Evolutionary conservation across 345 rosid genomes (phyloP).

Genomic region (Mangifera indica): DNA sequence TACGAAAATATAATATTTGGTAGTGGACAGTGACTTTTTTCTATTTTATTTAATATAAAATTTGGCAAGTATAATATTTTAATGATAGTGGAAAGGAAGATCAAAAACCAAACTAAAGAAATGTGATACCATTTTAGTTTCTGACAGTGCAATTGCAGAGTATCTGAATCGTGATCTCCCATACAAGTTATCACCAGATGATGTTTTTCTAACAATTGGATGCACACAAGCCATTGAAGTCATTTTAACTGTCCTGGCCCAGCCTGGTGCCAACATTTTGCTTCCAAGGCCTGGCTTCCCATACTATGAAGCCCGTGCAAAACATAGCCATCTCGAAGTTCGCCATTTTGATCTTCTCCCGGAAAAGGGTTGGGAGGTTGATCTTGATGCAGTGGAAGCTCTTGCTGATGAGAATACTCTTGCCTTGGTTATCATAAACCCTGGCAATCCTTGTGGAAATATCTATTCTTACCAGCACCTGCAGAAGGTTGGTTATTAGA

Average conservation of each 20-base stretch:
- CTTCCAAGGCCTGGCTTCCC: slow-evolving; percentile 70
- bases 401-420: slow-evolving; percentile 63
- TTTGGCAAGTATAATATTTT: too few species aligned
- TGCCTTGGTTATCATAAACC: slow-evolving; percentile 64
- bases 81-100: neutral
- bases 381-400: slow-evolving; percentile 53
- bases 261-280: slow-evolving; percentile 63
- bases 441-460: slow-evolving; percentile 67
- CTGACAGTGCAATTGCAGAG: slow-evolving; percentile 59
- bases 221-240: slow-evolving; percentile 63
- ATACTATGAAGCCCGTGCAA: slow-evolving; percentile 49
- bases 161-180: slow-evolving; percentile 55
- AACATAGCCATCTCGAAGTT: slow-evolving; percentile 40
- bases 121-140: neutral
- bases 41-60: too few species aligned
- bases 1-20: neutral
- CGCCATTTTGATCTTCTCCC: slow-evolving; percentile 71
- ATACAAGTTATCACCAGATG: slow-evolving; percentile 50
- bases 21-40: neutral
- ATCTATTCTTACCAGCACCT: slow-evolving; percentile 58
- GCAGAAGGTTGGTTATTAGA: slow-evolving; percentile 33
- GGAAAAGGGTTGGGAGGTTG: slow-evolving; percentile 64
- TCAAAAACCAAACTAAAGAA: neutral
- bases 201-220: slow-evolving; percentile 52
- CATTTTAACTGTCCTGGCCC: slow-evolving; percentile 41